Conservation (phyloP, 2,329 filamentous ascomycete genomes). For the Diaporthe vexans region DNA sequence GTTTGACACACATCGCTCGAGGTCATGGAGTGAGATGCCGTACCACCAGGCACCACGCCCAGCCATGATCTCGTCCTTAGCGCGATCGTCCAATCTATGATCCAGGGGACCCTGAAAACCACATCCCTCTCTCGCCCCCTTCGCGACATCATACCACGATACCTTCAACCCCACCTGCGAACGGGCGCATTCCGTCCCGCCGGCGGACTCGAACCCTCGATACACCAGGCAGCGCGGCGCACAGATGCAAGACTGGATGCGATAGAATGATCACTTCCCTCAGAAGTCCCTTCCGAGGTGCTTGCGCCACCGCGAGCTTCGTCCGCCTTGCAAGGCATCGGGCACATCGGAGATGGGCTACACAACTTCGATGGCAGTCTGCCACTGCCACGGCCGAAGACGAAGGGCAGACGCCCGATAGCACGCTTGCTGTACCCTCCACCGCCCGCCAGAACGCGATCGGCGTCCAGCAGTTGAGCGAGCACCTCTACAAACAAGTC, state of each 20-base stretch:
- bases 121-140: conserved; percentile 1
- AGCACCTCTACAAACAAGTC: conserved; percentile 84
- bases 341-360: conserved; percentile 55
- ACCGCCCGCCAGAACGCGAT: conserved; percentile 89
- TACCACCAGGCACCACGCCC: conserved; percentile 8
- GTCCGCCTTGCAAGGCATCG: conserved; percentile 65
- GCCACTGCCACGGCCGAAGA: conserved; percentile 39
- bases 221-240: neutral
- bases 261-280: conserved; percentile 57
- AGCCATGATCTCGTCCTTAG: conserved; percentile 34
- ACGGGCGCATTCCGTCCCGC: neutral
- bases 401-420: conserved; percentile 39
- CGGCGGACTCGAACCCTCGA: neutral
- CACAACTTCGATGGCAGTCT: conserved; percentile 61
- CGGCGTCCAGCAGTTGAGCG: conserved; percentile 92
- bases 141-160: conserved; percentile 5
- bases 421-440: conserved; percentile 60
- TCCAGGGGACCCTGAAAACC: conserved; percentile 8
- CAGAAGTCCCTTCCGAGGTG: conserved; percentile 56
- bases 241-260: conserved; percentile 35
- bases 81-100: conserved; percentile 30
- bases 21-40: conserved; percentile 4
- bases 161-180: neutral
- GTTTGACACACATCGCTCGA: neutral
- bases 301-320: conserved; percentile 59